A percentile compares a stretch with the other conserved stretches of the same genome.
Evolutionary conservation across 1,284 basidiomycete species (phyloP).

Genomic region (Vanrija sp.): DNA sequence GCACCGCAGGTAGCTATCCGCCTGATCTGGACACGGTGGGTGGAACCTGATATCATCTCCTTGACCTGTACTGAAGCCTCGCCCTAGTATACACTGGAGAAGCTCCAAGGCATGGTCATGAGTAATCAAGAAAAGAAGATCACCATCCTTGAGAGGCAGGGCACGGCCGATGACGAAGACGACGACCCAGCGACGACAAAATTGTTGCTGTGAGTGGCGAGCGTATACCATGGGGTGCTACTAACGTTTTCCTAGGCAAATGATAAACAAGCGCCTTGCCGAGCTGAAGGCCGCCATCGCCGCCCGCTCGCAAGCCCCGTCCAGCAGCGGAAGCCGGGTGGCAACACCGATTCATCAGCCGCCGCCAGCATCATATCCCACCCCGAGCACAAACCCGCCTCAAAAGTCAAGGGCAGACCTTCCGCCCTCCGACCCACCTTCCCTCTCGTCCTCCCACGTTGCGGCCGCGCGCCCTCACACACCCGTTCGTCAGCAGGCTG

Average conservation of each 20-base stretch:
- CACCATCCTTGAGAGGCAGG: slow-evolving; percentile 22
- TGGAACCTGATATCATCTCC: no score
- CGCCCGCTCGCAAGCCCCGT: slow-evolving; percentile 23
- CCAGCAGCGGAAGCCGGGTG: slow-evolving; percentile 16
- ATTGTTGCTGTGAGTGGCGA: slow-evolving; percentile 25
- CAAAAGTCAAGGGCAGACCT: neutral
- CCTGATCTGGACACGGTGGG: no score
- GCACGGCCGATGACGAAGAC: slow-evolving; percentile 20
- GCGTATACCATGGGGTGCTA: neutral
- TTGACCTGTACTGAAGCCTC: no score
- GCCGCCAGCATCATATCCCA: neutral
- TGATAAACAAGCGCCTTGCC: slow-evolving; percentile 29
- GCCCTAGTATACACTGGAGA: slow-evolving; percentile 23
- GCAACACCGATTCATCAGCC: slow-evolving; percentile 2
- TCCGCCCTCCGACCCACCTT: neutral
- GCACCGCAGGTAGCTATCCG: no score
- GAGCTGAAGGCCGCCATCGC: slow-evolving; percentile 35
- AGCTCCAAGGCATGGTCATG: slow-evolving; percentile 29
- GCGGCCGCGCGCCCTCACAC: neutral
- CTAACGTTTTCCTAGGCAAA: slow-evolving; percentile 11
- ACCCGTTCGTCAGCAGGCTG: neutral
- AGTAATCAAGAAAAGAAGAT: slow-evolving; percentile 33
- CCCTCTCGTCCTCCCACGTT: neutral
- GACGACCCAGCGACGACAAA: slow-evolving; percentile 38
- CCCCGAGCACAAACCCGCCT: neutral